Percentiles rank a stretch among this genome's conserved stretches.
Evolutionary conservation across 257 asterid genomes (phyloP).

Genomic region (Solanum chiquidenum): DNA sequence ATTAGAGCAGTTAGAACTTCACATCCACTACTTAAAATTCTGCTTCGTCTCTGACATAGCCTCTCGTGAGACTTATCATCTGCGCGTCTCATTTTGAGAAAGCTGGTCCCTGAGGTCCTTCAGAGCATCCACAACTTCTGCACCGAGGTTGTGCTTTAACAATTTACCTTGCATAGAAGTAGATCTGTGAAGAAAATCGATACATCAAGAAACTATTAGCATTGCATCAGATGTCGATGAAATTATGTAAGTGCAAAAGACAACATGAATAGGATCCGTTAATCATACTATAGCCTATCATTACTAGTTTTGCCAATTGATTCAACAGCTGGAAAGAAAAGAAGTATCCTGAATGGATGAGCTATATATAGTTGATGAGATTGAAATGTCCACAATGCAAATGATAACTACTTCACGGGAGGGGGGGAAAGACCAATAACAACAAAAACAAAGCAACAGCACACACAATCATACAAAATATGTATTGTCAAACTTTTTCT

Average conservation of each 20-base stretch:
- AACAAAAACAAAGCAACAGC: not conserved
- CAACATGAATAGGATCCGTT: not conserved
- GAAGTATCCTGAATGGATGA: not conserved
- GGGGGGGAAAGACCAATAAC: not conserved
- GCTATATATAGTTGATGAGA: not conserved
- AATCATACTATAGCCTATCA: not conserved
- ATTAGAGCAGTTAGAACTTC: not conserved
- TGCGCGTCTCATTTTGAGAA: conserved; percentile 23
- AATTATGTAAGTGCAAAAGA: not conserved
- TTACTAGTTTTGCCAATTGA: not conserved
- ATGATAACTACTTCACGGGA: not conserved
- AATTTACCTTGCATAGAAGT: conserved; percentile 87
- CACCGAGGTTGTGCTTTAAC: conserved; percentile 88
- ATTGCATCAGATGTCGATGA: not conserved
- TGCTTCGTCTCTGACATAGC: not conserved
- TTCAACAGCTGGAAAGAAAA: not conserved
- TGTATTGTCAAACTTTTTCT: not conserved
- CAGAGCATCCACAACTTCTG: conserved; percentile 81
- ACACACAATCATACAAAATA: not conserved
- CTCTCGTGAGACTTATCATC: not conserved
- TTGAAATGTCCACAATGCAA: not conserved
- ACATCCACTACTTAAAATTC: not conserved
- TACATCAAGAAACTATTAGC: not conserved
- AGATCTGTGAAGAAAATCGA: conserved; percentile 35
- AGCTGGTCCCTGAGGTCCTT: conserved; percentile 83